These are phyloP conservation scores for Zymoseptoria ardabiliae DNA, from an alignment of 2,329 filamentous ascomycete species.

Conservation along the genomic window DNA sequence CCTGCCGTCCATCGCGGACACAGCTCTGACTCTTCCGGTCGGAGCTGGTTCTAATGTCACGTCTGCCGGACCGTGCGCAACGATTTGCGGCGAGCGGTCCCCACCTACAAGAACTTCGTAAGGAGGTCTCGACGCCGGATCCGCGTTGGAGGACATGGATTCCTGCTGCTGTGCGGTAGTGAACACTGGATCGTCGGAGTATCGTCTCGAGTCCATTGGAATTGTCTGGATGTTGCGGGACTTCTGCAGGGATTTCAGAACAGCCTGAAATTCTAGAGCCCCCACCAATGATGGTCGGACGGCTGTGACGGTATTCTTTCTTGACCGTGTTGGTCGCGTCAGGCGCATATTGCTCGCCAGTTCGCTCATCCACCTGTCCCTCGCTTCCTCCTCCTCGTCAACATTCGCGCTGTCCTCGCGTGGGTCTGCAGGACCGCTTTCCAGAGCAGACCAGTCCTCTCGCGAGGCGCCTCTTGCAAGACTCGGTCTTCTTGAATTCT, in stretches of 20 bases:
- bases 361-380: slow-evolving; percentile 63
- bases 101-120: slow-evolving; percentile 14
- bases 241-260: slow-evolving; percentile 77
- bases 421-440: slow-evolving; percentile 42
- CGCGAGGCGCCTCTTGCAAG: slow-evolving; percentile 42
- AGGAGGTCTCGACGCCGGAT: slow-evolving; percentile 29
- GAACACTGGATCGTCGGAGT: slow-evolving; percentile 56
- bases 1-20: slow-evolving; percentile 53
- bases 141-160: slow-evolving; percentile 41
- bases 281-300: slow-evolving; percentile 91
- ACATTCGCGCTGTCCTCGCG: slow-evolving; percentile 49
- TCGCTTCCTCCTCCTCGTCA: slow-evolving; percentile 57
- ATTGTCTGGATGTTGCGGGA: slow-evolving; percentile 68
- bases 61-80: slow-evolving; percentile 2
- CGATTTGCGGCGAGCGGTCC: slow-evolving; percentile 7
- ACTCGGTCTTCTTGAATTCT: slow-evolving; percentile 33
- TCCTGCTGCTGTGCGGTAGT: slow-evolving; percentile 39
- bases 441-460: slow-evolving; percentile 58
- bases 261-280: slow-evolving; percentile 85
- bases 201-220: slow-evolving; percentile 61
- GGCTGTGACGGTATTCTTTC: slow-evolving; percentile 68
- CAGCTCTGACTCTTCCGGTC: slow-evolving; percentile 39
- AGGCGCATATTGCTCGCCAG: slow-evolving; percentile 91
- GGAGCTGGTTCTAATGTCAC: slow-evolving; percentile 17
- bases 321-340: slow-evolving; percentile 59